Percentiles rank a stretch among this genome's conserved stretches.
These are phyloP conservation scores for Aspergillus bridgeri DNA, from an alignment of 495 filamentous ascomycete genomes.

Conservation along the genomic window DNA sequence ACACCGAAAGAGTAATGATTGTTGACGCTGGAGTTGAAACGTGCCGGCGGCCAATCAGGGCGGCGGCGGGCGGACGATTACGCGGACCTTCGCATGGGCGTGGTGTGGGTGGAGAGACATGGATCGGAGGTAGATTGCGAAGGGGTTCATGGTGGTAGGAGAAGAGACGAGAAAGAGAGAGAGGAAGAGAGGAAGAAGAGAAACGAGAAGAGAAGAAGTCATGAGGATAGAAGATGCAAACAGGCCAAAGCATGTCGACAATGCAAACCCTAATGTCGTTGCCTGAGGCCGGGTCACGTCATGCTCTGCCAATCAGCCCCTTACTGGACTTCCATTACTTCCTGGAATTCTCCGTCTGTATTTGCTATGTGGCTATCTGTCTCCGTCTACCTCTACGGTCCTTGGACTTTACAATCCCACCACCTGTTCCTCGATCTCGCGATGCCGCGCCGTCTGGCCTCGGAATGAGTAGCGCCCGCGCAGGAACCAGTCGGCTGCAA, in stretches of 20 bases:
- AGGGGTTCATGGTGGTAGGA: neutral
- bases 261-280: neutral
- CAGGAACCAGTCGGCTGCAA: conserved; percentile 40
- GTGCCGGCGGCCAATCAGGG: conserved; percentile 2
- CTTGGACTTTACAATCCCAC: neutral
- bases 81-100: neutral
- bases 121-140: neutral
- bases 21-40: neutral
- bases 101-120: neutral
- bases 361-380: too few species aligned
- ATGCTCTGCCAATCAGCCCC: neutral
- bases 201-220: neutral
- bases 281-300: neutral
- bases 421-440: conserved; percentile 5
- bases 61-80: conserved; percentile 12
- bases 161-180: neutral
- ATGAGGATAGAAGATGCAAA: too few species aligned
- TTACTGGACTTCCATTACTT: neutral
- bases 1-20: conserved; percentile 3
- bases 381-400: too few species aligned
- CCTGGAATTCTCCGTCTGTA: too few species aligned
- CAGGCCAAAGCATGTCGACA: neutral
- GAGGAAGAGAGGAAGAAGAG: neutral
- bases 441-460: conserved; percentile 24
- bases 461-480: conserved; percentile 40